Percentiles rank a stretch among this genome's conserved stretches.
Evolutionary conservation across 208 protist species (phyloP).

Genomic region (Trypanosoma melophagium): DNA sequence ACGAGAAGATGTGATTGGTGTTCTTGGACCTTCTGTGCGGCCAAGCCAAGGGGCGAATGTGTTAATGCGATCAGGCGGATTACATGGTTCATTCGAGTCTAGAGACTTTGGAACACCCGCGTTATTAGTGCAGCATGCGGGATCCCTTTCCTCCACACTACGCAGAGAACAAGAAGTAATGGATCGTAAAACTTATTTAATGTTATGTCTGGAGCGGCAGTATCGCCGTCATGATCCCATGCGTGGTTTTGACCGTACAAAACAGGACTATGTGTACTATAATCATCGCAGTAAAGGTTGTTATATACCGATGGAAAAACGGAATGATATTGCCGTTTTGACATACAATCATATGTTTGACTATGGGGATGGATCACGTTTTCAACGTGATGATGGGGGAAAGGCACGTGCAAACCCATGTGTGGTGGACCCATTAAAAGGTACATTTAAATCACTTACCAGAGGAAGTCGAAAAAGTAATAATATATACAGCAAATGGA

Average conservation of each 20-base stretch:
- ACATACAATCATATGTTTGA: slow-evolving; percentile 87
- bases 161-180: slow-evolving; percentile 62
- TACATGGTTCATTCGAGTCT: neutral
- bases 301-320: slow-evolving; percentile 69
- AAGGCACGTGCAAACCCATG: slow-evolving; percentile 33
- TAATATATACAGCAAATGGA: neutral
- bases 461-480: neutral
- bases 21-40: no score
- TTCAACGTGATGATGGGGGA: slow-evolving; percentile 30
- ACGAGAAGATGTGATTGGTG: no score
- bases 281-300: slow-evolving; percentile 85
- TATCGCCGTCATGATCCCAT: slow-evolving; percentile 47
- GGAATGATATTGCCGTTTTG: slow-evolving; percentile 45
- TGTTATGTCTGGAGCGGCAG: slow-evolving; percentile 39
- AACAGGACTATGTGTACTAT: slow-evolving; percentile 76
- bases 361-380: slow-evolving; percentile 78
- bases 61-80: no score
- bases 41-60: no score
- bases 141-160: slow-evolving; percentile 29
- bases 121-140: neutral
- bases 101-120: neutral
- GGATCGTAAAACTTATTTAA: slow-evolving; percentile 41
- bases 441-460: slow-evolving; percentile 13
- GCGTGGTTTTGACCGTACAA: slow-evolving; percentile 33
- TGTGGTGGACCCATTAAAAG: slow-evolving; percentile 25